A percentile compares a stretch with the other conserved stretches of the same genome.
phyloP scores from a whole-genome alignment of 2,329 filamentous ascomycete genomes.

The Penicillium concentricum region DNA sequence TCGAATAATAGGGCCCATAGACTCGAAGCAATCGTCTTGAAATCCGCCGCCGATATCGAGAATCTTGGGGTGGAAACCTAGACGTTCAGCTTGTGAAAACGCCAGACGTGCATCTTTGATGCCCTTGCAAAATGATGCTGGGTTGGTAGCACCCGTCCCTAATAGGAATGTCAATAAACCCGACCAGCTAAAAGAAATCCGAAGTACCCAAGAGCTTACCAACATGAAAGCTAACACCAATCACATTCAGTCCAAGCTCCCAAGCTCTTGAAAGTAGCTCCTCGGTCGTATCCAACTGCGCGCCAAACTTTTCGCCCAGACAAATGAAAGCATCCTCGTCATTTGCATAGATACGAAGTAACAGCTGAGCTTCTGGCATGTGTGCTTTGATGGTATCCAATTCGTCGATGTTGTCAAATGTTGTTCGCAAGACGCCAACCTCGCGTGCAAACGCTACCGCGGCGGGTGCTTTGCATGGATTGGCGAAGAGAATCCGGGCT shows the following conservation, averaged over 20 bases:
- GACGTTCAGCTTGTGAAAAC: slow-evolving; percentile 13
- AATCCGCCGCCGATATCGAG: slow-evolving; percentile 32
- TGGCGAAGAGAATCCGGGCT: slow-evolving; percentile 27
- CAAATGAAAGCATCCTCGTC: slow-evolving; percentile 17
- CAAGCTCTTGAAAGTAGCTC: slow-evolving; percentile 20
- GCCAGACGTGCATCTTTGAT: slow-evolving; percentile 18
- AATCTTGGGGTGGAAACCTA: slow-evolving; percentile 18
- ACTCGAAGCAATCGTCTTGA: slow-evolving; percentile 22
- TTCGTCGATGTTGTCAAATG: slow-evolving; percentile 32
- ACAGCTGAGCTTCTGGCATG: slow-evolving; percentile 19
- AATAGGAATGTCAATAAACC: neutral
- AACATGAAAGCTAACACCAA: slow-evolving; percentile 33
- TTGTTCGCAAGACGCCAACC: slow-evolving; percentile 19
- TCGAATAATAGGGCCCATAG: slow-evolving; percentile 13
- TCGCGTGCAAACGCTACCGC: slow-evolving; percentile 19
- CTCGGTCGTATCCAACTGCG: slow-evolving; percentile 16
- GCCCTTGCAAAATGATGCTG: slow-evolving; percentile 17
- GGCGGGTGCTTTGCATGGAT: slow-evolving; percentile 27
- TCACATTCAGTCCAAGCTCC: slow-evolving; percentile 23
- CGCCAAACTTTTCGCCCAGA: slow-evolving; percentile 23
- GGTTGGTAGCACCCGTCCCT: slow-evolving; percentile 19
- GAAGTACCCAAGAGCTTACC: slow-evolving; percentile 14
- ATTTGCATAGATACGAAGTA: slow-evolving; percentile 25
- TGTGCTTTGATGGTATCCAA: slow-evolving; percentile 23
- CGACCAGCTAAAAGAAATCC: neutral